Evolutionary conservation across 2,329 filamentous ascomycete species (phyloP).

Genomic region (Falciphora oryzae): DNA sequence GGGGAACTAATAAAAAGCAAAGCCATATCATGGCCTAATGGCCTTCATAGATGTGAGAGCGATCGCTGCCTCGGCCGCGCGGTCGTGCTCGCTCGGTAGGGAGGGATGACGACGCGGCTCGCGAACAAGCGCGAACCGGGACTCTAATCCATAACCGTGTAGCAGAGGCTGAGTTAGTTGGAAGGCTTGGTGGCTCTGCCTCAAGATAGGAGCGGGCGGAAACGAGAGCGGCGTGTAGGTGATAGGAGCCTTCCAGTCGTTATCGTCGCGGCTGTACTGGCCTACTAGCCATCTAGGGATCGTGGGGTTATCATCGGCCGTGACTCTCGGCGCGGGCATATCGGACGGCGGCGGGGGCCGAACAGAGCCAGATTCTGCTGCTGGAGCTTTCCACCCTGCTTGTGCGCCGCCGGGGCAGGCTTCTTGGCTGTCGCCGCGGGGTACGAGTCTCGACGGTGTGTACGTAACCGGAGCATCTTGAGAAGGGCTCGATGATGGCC

Average conservation of each 20-base stretch:
- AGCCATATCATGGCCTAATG: neutral
- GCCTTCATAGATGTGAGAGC: neutral
- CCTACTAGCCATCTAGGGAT: neutral
- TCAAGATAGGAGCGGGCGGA: neutral
- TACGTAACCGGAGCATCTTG: neutral
- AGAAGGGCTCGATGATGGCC: neutral
- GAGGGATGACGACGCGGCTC: neutral
- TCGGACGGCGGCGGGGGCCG: too few species aligned
- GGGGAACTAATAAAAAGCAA: neutral
- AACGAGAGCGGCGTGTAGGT: neutral
- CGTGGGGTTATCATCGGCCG: neutral
- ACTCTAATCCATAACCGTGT: neutral
- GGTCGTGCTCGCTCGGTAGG: neutral
- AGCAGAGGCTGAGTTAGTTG: neutral
- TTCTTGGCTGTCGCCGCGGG: neutral
- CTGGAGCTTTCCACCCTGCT: neutral
- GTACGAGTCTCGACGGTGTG: neutral
- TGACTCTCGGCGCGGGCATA: too few species aligned
- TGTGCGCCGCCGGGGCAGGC: too few species aligned
- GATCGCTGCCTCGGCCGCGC: neutral
- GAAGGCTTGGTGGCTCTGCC: neutral
- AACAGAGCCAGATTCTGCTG: neutral
- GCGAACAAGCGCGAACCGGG: neutral
- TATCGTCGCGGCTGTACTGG: neutral
- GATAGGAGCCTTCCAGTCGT: neutral